phyloP scores from a whole-genome alignment of 768 basidiomycete genomes.

The Tubosaeta brunneosetosa region DNA sequence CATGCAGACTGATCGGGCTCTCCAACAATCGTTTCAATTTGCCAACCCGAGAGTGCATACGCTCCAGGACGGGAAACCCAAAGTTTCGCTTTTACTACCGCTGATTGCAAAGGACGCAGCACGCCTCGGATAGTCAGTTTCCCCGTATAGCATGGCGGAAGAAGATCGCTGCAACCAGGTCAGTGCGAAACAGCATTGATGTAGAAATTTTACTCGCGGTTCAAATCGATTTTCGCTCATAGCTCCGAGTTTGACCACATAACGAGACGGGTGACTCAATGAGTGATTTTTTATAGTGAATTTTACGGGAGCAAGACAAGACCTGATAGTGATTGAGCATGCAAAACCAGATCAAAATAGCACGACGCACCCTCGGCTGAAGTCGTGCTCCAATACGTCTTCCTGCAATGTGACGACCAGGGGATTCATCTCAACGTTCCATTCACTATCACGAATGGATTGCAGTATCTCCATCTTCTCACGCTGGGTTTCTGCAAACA shows the following conservation, averaged over 20 bases:
- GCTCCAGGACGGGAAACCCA: conserved; percentile 62
- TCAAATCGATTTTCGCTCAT: conserved; percentile 18
- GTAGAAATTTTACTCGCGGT: conserved; percentile 11
- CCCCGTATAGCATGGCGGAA: conserved; percentile 59
- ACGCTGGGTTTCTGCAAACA: conserved; percentile 87
- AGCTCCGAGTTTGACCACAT: conserved; percentile 46
- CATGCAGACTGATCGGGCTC: conserved; percentile 31
- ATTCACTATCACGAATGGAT: conserved; percentile 62
- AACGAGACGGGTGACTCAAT: conserved; percentile 53
- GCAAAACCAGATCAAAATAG: not conserved
- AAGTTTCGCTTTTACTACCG: conserved; percentile 45
- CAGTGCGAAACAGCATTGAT: conserved; percentile 1
- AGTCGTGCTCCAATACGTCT: conserved; percentile 55
- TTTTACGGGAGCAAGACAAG: conserved; percentile 47
- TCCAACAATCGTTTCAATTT: conserved; percentile 60
- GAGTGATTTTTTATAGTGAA: conserved; percentile 73
- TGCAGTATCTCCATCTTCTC: conserved; percentile 65
- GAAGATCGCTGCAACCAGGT: conserved; percentile 32
- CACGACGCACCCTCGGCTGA: conserved; percentile 58
- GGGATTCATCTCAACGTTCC: conserved; percentile 81
- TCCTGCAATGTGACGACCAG: conserved; percentile 49
- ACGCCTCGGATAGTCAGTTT: conserved; percentile 61
- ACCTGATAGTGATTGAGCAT: conserved; percentile 36
- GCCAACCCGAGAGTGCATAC: conserved; percentile 66
- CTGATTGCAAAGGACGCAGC: conserved; percentile 46